Base-by-base conservation (phyloP, 2,329 filamentous ascomycete genomes). In the Corniculantispora saksenae region DNA sequence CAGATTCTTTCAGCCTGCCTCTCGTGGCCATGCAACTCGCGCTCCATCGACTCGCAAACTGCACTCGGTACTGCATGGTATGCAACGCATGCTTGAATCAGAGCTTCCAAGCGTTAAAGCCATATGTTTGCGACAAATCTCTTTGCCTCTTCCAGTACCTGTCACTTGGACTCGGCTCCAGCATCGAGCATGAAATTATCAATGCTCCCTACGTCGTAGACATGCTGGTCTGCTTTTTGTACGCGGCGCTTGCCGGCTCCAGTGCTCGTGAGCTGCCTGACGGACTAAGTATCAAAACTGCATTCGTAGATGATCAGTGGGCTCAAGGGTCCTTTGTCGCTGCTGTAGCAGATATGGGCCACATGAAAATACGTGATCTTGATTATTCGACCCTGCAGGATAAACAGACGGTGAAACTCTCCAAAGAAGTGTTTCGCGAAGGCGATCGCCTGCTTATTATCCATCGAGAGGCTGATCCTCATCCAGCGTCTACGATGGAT, bases 111-210 rank as follows among this genome's bases (percentile, higher is more conserved):
- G 86, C 90, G 1, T 80, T 93, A 66, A 92, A 91, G 69, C 91
- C 91, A 2, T 92, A 91, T 67, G 92, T 97, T 53, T 97, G 94
- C 77, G 86, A 86, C 25, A 84, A 86, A 15, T 81, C 84, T 1
- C 81, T 97, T 3, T 97, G 94, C 72, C 80, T 97, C 4, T 97
- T 91, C 72, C 94, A 97, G 73, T 97, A 95, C 78, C 91, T 97
- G 83, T 83, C 86, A 19, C 81, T 96, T n/a, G 93, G 92, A 0
- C 89, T 97, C 71, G 94, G 93, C 0, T 91, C 92, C 1, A 93
- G 88, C 70, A 87, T 97, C 64, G 93, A 97, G 74, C 88, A 94
- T 73, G 93, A 97, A 72, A 91, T 97, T 25, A 72, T 91, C 29
- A 86, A 86, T 15, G 91, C 94, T 72, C 92, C 93, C 1, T 87